These are phyloP conservation scores for Taphrina pruni DNA, from an alignment of 1,139 yeast species.

Conservation along the genomic window DNA sequence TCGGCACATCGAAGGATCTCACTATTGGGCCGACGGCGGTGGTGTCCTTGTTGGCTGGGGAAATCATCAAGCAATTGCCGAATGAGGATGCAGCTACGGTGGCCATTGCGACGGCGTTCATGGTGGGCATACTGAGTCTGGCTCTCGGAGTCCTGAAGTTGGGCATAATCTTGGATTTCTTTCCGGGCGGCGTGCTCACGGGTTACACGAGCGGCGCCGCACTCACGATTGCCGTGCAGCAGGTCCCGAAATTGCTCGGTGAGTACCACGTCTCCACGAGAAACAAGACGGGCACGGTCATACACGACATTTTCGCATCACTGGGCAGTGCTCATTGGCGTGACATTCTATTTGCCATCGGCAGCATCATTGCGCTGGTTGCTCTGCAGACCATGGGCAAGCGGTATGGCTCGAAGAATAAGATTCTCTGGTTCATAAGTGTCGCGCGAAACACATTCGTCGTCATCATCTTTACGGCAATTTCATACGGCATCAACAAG, in stretches of 20 bases:
- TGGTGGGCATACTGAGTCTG: conserved; percentile 57
- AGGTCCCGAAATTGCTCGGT: conserved; percentile 87
- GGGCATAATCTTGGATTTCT: conserved; percentile 86
- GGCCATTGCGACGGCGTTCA: conserved; percentile 81
- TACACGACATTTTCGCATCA: conserved; percentile 80
- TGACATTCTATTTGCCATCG: conserved; percentile 24
- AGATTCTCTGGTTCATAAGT: conserved; percentile 68
- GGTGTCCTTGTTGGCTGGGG: conserved; percentile 85
- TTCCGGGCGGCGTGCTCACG: conserved; percentile 88
- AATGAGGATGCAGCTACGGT: conserved; percentile 65
- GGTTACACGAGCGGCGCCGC: conserved; percentile 98
- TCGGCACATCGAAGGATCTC: conserved; percentile 95
- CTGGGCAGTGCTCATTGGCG: conserved; percentile 63
- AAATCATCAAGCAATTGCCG: conserved; percentile 71
- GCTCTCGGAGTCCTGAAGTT: conserved; percentile 81
- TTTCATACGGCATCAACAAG: conserved; percentile 68
- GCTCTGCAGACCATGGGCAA: conserved; percentile 68
- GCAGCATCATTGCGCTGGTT: conserved; percentile 57
- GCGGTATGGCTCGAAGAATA: conserved; percentile 66
- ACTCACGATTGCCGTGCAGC: conserved; percentile 76
- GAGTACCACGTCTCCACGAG: conserved; percentile 52
- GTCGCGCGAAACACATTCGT: conserved; percentile 83
- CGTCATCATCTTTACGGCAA: conserved; percentile 75
- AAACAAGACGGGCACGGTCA: conserved; percentile 74
- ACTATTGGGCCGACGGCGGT: conserved; percentile 98